phyloP scores from a whole-genome alignment of 2,329 filamentous ascomycete genomes.

The Colletotrichum cuscutae region DNA sequence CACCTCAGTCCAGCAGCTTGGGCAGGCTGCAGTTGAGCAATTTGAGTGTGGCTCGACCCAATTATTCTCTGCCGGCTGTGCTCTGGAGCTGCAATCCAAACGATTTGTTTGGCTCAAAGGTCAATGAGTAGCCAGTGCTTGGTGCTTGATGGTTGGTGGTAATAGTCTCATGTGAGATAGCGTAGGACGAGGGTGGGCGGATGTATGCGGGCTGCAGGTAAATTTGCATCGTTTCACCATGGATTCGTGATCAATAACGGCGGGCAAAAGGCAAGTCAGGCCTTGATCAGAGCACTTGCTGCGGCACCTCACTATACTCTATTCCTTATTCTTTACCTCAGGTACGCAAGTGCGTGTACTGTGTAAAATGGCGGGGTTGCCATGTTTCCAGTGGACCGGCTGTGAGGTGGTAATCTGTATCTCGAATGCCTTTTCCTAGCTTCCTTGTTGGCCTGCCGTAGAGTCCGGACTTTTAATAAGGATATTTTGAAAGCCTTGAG shows the following conservation, averaged over 20 bases:
- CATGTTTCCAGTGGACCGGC: slow-evolving; percentile 1
- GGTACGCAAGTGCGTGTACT: not conserved
- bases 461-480: no score
- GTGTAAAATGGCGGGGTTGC: slow-evolving; percentile 12
- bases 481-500: no score
- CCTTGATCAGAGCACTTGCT: not conserved
- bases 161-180: not conserved
- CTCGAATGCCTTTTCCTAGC: not conserved
- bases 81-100: not conserved
- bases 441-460: not conserved
- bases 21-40: not conserved
- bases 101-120: not conserved
- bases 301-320: no score
- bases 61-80: not conserved
- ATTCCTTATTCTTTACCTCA: no score
- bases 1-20: not conserved
- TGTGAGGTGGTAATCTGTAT: slow-evolving; percentile 17
- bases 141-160: not conserved
- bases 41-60: slow-evolving; percentile 1
- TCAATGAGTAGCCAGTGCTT: not conserved
- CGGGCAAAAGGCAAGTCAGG: not conserved
- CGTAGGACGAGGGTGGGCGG: slow-evolving; percentile 1
- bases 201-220: slow-evolving; percentile 12
- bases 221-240: slow-evolving; percentile 23
- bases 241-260: slow-evolving; percentile 25